Evolutionary conservation across 495 filamentous ascomycete species (phyloP).

Genomic region (Penicillium macrosclerotiorum): DNA sequence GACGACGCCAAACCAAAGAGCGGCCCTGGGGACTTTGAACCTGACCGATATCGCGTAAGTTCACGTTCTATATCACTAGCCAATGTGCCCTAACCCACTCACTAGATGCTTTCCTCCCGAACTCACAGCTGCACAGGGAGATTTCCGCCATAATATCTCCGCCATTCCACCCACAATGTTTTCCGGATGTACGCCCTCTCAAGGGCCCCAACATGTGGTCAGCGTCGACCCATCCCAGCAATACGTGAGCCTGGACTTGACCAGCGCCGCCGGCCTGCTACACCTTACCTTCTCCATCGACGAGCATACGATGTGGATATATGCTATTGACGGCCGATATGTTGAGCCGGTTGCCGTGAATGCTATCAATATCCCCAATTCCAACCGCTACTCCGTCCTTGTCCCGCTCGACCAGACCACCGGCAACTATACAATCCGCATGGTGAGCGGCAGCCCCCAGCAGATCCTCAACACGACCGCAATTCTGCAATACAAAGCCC

Average conservation of each 20-base stretch:
- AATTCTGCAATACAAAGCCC: conserved; percentile 24
- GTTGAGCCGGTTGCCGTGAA: conserved; percentile 34
- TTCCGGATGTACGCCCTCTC: conserved; percentile 30
- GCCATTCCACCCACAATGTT: conserved; percentile 24
- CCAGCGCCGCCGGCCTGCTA: conserved; percentile 24
- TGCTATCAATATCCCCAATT: conserved; percentile 28
- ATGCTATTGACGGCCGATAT: conserved; percentile 43
- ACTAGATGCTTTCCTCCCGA: conserved; percentile 28
- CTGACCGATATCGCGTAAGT: conserved; percentile 52
- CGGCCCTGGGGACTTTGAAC: conserved; percentile 24
- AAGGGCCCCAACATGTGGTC: conserved; percentile 27
- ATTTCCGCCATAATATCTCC: conserved; percentile 22
- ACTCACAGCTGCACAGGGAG: conserved; percentile 9
- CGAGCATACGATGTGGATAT: conserved; percentile 42
- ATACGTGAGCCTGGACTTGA: conserved; percentile 35
- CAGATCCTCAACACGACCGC: conserved; percentile 39
- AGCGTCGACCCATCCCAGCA: conserved; percentile 20
- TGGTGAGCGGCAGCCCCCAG: conserved; percentile 28
- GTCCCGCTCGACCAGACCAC: conserved; percentile 32
- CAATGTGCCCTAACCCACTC: neutral
- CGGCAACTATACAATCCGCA: conserved; percentile 38
- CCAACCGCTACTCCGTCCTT: conserved; percentile 38
- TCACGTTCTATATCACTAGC: no score
- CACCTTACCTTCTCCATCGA: conserved; percentile 36
- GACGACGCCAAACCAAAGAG: conserved; percentile 25